Evolutionary conservation across 2,329 filamentous ascomycete species (phyloP).

Genomic region (Fonsecaea erecta): DNA sequence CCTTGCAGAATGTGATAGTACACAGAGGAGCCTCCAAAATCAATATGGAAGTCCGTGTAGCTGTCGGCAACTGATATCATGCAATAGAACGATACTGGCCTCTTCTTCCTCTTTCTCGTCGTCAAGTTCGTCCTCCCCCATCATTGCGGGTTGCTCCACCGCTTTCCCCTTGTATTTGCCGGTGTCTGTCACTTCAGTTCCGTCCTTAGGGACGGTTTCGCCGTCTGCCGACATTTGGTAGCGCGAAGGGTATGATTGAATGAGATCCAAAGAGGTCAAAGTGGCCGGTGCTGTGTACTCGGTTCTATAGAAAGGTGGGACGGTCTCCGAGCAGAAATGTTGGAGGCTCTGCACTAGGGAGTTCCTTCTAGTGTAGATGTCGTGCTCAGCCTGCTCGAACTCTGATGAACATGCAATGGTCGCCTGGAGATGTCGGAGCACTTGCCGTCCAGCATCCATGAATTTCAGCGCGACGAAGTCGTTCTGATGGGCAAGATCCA

Average conservation of each 20-base stretch:
- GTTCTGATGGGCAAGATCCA: conserved; percentile 53
- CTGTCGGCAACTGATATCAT: conserved; percentile 73
- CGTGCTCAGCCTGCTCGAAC: conserved; percentile 71
- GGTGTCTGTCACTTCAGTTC: conserved; percentile 41
- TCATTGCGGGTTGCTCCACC: conserved; percentile 57
- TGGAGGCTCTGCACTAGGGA: too few relatives aligned
- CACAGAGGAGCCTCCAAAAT: conserved; percentile 72
- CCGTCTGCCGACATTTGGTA: conserved; percentile 37
- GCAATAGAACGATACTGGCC: conserved; percentile 70
- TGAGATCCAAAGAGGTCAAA: neutral
- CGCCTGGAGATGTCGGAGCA: conserved; percentile 68
- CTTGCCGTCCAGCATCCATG: conserved; percentile 78
- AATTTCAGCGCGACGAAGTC: conserved; percentile 75
- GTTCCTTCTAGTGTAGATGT: too few relatives aligned
- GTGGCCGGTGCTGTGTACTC: too few relatives aligned
- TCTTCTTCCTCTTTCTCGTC: conserved; percentile 69
- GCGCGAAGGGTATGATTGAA: neutral
- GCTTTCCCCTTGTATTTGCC: conserved; percentile 89
- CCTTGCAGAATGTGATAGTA: conserved; percentile 73
- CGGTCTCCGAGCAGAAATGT: too few relatives aligned
- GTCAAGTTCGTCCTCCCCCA: conserved; percentile 73
- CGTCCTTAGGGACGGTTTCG: conserved; percentile 30
- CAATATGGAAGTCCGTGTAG: conserved; percentile 74
- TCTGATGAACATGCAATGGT: conserved; percentile 66
- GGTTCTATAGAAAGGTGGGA: too few relatives aligned